phyloP scores from a whole-genome alignment of 2,329 filamentous ascomycete genomes.

The Myriosclerotinia curreyana region DNA sequence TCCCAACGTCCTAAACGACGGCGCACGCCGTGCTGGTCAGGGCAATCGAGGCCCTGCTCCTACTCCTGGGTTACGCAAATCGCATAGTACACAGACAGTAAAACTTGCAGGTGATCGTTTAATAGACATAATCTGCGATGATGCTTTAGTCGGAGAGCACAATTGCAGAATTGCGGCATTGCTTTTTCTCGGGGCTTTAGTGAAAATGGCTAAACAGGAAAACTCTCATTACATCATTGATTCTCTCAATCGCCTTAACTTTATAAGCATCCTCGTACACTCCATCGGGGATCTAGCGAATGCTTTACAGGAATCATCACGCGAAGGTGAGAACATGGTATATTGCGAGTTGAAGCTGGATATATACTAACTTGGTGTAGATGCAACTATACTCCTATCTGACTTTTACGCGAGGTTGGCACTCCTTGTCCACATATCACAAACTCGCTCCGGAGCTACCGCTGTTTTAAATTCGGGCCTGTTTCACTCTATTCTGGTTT shows the following conservation, averaged over 20 bases:
- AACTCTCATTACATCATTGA: constrained; percentile 74
- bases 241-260: constrained; percentile 79
- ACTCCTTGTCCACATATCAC: constrained; percentile 78
- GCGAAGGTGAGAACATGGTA: constrained; percentile 48
- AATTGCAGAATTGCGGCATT: constrained; percentile 82
- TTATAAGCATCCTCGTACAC: constrained; percentile 85
- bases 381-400: constrained; percentile 41
- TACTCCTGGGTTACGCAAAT: constrained; percentile 46
- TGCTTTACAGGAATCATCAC: constrained; percentile 62
- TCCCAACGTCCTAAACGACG: not conserved
- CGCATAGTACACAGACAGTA: constrained; percentile 63
- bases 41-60: not conserved
- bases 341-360: not conserved
- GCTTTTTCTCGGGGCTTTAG: constrained; percentile 75
- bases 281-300: constrained; percentile 73
- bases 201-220: constrained; percentile 69
- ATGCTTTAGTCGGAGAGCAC: constrained; percentile 81
- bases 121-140: constrained; percentile 85
- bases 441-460: constrained; percentile 79
- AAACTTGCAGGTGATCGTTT: constrained; percentile 78
- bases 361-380: constrained; percentile 28
- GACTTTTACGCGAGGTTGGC: constrained; percentile 71
- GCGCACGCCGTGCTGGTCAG: not conserved
- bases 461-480: constrained; percentile 87
- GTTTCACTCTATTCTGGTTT: constrained; percentile 75